phyloP scores from a whole-genome alignment of 2,329 filamentous ascomycete genomes.

The Zasmidium angulare region DNA sequence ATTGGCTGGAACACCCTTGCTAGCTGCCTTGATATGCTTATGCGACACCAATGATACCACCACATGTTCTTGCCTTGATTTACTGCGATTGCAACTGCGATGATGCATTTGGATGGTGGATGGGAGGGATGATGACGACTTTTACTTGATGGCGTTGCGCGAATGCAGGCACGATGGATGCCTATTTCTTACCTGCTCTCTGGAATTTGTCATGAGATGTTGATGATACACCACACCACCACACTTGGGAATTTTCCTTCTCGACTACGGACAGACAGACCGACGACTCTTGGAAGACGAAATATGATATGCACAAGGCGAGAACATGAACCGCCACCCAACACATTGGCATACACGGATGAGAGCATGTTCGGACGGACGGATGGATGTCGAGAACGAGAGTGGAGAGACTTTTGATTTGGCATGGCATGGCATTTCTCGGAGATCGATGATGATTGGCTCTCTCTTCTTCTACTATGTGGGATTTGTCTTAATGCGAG shows the following conservation, averaged over 20 bases:
- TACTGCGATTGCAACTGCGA: not conserved
- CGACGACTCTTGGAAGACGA: not conserved
- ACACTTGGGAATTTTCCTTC: conserved; percentile 1
- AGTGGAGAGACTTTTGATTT: no score
- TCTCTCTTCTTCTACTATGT: no score
- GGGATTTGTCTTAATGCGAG: no score
- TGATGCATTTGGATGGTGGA: conserved; percentile 1
- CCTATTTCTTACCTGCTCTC: not conserved
- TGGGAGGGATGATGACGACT: conserved; percentile 1
- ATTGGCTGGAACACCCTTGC: conserved; percentile 2
- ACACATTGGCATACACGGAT: not conserved
- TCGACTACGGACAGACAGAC: not conserved
- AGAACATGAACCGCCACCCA: not conserved
- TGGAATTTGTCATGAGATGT: conserved; percentile 15
- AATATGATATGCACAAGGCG: not conserved
- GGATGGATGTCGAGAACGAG: no score
- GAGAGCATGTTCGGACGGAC: not conserved
- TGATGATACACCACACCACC: conserved; percentile 8
- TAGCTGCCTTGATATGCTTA: conserved; percentile 2
- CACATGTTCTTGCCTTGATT: conserved; percentile 21
- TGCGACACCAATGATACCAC: conserved; percentile 24
- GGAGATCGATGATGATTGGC: no score
- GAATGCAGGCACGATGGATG: no score
- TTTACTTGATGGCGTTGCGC: not conserved
- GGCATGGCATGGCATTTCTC: no score